These are phyloP conservation scores for Hypoxylon sp. DNA, from an alignment of 2,329 filamentous ascomycete genomes.

Conservation along the genomic window DNA sequence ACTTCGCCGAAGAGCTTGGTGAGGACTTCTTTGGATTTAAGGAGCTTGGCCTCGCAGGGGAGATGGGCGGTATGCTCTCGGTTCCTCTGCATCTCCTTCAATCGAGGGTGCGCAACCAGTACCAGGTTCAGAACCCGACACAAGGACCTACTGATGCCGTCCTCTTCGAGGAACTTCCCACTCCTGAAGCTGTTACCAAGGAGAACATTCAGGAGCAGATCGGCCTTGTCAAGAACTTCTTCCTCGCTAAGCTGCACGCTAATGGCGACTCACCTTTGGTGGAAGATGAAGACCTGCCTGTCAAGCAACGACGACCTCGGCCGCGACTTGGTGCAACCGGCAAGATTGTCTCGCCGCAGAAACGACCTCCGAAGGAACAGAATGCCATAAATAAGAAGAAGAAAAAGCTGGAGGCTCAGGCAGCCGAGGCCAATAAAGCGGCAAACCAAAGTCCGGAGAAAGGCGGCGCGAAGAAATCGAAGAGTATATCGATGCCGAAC, in stretches of 20 bases:
- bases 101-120: constrained; percentile 87
- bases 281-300: constrained; percentile 94
- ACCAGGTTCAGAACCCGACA: constrained; percentile 80
- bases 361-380: constrained; percentile 85
- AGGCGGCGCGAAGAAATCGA: constrained; percentile 66
- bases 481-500: constrained; percentile 55
- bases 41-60: constrained; percentile 90
- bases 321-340: constrained; percentile 78
- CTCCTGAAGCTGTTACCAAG: constrained; percentile 82
- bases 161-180: constrained; percentile 76
- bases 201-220: constrained; percentile 86
- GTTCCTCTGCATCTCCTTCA: constrained; percentile 96
- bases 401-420: constrained; percentile 80
- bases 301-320: constrained; percentile 86
- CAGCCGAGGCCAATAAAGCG: constrained; percentile 62
- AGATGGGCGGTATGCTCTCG: constrained; percentile 89
- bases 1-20: constrained; percentile 97
- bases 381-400: constrained; percentile 89
- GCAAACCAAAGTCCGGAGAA: constrained; percentile 58
- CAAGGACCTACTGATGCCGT: constrained; percentile 70
- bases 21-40: constrained; percentile 99
- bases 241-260: constrained; percentile 87
- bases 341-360: constrained; percentile 89
- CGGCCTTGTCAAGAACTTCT: constrained; percentile 91
- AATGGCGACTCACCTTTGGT: constrained; percentile 86